phyloP scores from a whole-genome alignment of 2,329 filamentous ascomycete genomes.

The Clonostachys sp. region DNA sequence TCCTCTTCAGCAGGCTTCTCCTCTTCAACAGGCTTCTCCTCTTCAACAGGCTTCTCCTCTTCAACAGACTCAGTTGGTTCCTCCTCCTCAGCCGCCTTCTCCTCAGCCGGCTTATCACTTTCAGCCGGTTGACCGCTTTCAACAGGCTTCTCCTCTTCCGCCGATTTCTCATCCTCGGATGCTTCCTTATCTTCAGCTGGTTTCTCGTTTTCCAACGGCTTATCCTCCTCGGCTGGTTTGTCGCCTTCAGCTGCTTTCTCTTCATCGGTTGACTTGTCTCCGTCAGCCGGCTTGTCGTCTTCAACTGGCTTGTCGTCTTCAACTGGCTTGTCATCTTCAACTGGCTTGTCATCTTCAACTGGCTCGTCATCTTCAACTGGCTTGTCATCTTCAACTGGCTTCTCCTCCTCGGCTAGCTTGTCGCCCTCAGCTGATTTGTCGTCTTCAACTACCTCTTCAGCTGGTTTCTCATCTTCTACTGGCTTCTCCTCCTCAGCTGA shows the following conservation, averaged over 20 bases:
- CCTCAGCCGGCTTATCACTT: background rate
- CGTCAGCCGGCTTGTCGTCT: background rate
- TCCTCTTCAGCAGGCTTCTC: slow-evolving; percentile 4
- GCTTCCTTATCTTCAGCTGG: background rate
- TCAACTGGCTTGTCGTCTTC: slow-evolving; percentile 1
- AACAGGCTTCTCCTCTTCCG: too few relatives aligned
- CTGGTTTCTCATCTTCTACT: background rate
- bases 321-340: slow-evolving; percentile 1
- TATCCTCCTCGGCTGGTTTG: background rate
- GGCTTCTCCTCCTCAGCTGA: background rate
- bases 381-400: background rate
- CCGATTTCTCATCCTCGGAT: background rate
- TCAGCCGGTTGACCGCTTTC: too few relatives aligned
- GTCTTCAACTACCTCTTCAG: background rate
- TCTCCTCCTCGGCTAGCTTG: slow-evolving; percentile 1
- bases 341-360: background rate
- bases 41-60: background rate
- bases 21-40: background rate
- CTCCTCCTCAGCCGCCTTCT: background rate
- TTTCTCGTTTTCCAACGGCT: background rate
- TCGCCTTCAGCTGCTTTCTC: background rate
- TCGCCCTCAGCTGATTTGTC: background rate
- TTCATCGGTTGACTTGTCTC: background rate
- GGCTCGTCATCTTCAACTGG: background rate
- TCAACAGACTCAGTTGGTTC: slow-evolving; percentile 1